Evolutionary conservation across 257 asterid genomes (phyloP).

Genomic region (Przewalskia tangutica): DNA sequence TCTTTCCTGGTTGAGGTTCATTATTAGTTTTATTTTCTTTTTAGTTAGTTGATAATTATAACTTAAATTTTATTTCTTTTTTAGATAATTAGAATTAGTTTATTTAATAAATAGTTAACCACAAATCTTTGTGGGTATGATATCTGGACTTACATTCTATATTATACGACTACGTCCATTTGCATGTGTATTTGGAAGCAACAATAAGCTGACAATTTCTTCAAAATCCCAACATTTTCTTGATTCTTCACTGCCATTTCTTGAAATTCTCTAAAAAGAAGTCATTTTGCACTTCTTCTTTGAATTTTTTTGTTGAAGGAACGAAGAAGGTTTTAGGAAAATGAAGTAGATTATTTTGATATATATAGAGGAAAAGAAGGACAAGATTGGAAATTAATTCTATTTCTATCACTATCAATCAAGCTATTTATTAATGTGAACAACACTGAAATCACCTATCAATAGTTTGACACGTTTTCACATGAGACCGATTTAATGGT

Average conservation of each 20-base stretch:
- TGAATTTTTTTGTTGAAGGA: too few species aligned
- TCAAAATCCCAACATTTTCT: background rate
- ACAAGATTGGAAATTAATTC: background rate
- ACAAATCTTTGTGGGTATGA: too few species aligned
- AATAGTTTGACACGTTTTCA: background rate
- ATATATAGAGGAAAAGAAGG: background rate
- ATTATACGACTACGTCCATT: too few species aligned
- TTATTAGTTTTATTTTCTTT: too few species aligned
- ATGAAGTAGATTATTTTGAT: background rate
- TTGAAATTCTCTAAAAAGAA: background rate
- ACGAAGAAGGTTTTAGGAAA: background rate
- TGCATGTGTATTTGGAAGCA: too few species aligned
- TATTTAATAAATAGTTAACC: too few species aligned
- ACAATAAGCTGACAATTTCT: background rate
- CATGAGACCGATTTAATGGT: background rate
- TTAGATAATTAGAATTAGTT: too few species aligned
- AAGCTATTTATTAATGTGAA: background rate
- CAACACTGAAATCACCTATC: background rate
- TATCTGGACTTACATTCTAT: too few species aligned
- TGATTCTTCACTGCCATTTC: background rate
- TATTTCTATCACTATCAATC: background rate
- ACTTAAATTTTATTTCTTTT: too few species aligned
- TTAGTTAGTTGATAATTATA: too few species aligned
- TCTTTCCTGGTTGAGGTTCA: too few species aligned
- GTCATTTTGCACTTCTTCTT: background rate